Evolutionary conservation across 352 stramenopile species (phyloP), one percentile per base, ranked within the genome.

Genomic region (Pythium dissotocum): DNA sequence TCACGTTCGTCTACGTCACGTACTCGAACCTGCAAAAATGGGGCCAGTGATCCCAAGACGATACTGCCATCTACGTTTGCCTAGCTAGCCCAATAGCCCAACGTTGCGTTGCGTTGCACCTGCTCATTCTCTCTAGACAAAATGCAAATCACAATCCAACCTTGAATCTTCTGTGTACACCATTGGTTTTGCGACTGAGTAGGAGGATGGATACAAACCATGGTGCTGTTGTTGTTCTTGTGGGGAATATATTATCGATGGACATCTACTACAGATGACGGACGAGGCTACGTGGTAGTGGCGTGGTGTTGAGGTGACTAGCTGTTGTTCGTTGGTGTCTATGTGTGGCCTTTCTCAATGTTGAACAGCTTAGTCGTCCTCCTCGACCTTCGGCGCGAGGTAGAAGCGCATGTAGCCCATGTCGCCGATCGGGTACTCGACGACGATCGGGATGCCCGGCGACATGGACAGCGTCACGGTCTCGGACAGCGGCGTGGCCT

Each of bases 361-460:
- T 0, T 28, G 46, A 24, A 24, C 46, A 53, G 62, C 63, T 88
- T 91, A 95, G 65, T 95, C 87, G 55, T 99, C 97, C 69, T 99
- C 97, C 77, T 99, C 97, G 78, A 99, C 98, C 91, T 99, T 99
- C 33, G 98, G 98, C 61, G 98, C 98, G 51, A 99, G 88, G 87
- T 99, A 99, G 88, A 99, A 99, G 70, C 97, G 97, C 65, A 99
- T 95, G 85, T 98, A 97, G 58, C 97, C 97, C 65, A 97, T 98
- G 70, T 98, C 93, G 24, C 96, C 94, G 72, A 99, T 99, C 32
- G 94, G 93, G 85, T 99, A 99, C 83, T 99, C 98, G 24, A 99
- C 92, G 32, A 99, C 95, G 36, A 99, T 85, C 2, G 98, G 98
- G 57, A 99, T 97, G 49, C 98, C 97, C 8, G 96, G 95, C 49